These are phyloP conservation scores for Gymnopilus dilepis DNA, from an alignment of 768 basidiomycete species.

Conservation along the genomic window DNA sequence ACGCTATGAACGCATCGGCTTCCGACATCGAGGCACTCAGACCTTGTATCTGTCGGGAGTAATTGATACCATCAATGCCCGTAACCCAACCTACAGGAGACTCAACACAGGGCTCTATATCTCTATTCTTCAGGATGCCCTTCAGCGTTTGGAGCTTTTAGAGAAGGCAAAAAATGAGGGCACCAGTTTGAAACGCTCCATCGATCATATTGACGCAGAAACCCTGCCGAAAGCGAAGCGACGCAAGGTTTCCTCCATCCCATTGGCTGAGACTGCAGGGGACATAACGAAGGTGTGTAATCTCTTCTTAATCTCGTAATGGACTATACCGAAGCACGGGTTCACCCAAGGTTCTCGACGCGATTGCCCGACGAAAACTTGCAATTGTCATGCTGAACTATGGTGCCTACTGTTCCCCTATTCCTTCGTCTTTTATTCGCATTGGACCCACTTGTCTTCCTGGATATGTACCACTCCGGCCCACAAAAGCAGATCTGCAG, in stretches of 20 bases:
- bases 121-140: conserved; percentile 16
- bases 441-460: neutral
- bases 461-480: neutral
- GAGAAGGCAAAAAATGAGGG: neutral
- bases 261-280: no score
- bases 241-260: neutral
- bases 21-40: conserved; percentile 14
- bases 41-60: conserved; percentile 13
- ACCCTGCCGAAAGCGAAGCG: neutral
- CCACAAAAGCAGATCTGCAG: no score
- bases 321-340: neutral
- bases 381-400: conserved; percentile 7
- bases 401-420: neutral
- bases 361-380: neutral
- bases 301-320: neutral
- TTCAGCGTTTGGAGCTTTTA: neutral
- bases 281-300: neutral
- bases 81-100: conserved; percentile 16
- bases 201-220: neutral
- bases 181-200: neutral
- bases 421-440: conserved; percentile 7
- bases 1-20: conserved; percentile 15
- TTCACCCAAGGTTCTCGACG: neutral
- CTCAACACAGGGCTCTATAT: conserved; percentile 18
- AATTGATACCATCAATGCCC: conserved; percentile 12